Percentiles rank a stretch among this genome's conserved stretches.
These are phyloP conservation scores for Neurospora sp. DNA, from an alignment of 2,329 filamentous ascomycete genomes.

Conservation along the genomic window DNA sequence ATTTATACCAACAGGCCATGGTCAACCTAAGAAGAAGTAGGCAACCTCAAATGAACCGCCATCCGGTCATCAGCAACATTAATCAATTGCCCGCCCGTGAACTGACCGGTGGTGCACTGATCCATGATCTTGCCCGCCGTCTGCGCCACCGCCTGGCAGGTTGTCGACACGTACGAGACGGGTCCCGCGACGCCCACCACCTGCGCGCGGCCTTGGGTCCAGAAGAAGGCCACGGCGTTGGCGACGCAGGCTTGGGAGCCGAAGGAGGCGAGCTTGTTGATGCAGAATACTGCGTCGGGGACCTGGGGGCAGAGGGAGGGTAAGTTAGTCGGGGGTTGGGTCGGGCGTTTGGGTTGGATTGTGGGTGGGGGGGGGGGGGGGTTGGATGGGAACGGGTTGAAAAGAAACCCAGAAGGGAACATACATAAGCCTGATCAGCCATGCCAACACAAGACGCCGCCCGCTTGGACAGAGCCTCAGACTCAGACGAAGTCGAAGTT, in stretches of 20 bases:
- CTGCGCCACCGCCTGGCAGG: neutral
- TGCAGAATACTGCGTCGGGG: neutral
- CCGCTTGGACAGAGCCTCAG: neutral
- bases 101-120: neutral
- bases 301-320: neutral
- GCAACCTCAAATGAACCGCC: neutral
- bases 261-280: neutral
- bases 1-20: too few relatives aligned
- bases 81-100: neutral
- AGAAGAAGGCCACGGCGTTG: neutral
- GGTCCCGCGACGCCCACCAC: neutral
- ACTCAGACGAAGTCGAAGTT: neutral
- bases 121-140: neutral
- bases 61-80: neutral
- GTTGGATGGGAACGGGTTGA: too few relatives aligned
- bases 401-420: too few relatives aligned
- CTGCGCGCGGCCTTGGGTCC: neutral
- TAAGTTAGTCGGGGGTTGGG: too few relatives aligned
- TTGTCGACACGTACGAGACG: neutral
- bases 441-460: neutral
- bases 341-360: too few relatives aligned
- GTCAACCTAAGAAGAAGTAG: neutral
- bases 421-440: neutral
- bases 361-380: too few relatives aligned
- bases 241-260: neutral